These are phyloP conservation scores for Babesia bigemina DNA, from an alignment of 169 alveolate genomes.

Conservation along the genomic window DNA sequence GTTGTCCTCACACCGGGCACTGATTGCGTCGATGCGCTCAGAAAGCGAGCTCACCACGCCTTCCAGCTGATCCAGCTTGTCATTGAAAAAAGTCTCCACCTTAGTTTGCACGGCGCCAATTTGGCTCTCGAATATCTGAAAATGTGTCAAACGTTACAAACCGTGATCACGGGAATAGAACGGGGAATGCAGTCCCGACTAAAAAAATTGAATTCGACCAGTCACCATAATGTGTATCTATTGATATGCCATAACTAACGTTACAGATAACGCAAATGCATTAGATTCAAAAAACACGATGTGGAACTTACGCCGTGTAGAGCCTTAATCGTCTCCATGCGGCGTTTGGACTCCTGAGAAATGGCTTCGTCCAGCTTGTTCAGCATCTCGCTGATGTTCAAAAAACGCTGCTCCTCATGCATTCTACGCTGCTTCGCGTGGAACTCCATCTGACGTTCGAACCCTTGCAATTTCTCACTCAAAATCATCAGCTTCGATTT, in stretches of 20 bases:
- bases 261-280: neutral
- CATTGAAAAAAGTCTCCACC: conserved; percentile 58
- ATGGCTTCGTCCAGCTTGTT: conserved; percentile 46
- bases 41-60: conserved; percentile 56
- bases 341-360: conserved; percentile 68
- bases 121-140: conserved; percentile 64
- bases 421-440: conserved; percentile 63
- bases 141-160: too few species aligned
- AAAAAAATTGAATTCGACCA: too few species aligned
- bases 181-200: too few species aligned
- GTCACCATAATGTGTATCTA: too few species aligned
- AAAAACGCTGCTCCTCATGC: conserved; percentile 53
- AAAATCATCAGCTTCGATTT: conserved; percentile 56
- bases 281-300: neutral
- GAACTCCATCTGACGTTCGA: conserved; percentile 70
- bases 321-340: conserved; percentile 70
- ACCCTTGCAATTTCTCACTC: conserved; percentile 63
- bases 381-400: conserved; percentile 53
- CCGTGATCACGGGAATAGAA: too few species aligned
- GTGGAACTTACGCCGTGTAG: conserved; percentile 61
- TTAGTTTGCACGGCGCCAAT: conserved; percentile 57
- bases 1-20: conserved; percentile 46
- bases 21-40: conserved; percentile 56
- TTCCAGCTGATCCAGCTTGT: conserved; percentile 62
- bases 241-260: too few species aligned